These are phyloP conservation scores for Barnettozyma pratensis DNA, from an alignment of 805 yeast species.

Conservation along the genomic window DNA sequence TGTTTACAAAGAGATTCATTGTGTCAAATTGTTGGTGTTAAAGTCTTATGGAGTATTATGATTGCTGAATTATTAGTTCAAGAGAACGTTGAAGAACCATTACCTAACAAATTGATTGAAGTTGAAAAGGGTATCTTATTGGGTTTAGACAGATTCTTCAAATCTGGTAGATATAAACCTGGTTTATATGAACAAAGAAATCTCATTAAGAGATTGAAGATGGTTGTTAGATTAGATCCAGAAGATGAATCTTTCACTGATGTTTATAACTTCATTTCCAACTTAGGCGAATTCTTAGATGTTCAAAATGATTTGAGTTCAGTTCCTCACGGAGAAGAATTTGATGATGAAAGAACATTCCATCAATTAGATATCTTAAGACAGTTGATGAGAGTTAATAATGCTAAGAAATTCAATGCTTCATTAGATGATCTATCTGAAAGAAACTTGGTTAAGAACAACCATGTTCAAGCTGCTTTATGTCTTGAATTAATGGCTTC, in stretches of 20 bases:
- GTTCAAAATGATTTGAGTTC: constrained; percentile 61
- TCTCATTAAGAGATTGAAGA: constrained; percentile 46
- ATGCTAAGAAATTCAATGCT: constrained; percentile 76
- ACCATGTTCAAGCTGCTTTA: constrained; percentile 78
- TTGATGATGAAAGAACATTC: constrained; percentile 82
- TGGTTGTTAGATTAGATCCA: constrained; percentile 47
- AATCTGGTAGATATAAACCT: constrained; percentile 53
- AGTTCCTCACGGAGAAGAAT: constrained; percentile 78
- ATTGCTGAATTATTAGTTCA: constrained; percentile 60
- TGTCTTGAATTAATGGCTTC: constrained; percentile 73
- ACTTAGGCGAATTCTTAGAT: constrained; percentile 55
- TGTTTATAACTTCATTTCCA: constrained; percentile 46
- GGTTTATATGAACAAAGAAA: constrained; percentile 45
- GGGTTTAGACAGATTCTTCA: constrained; percentile 62
- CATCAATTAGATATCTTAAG: constrained; percentile 71
- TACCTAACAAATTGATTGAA: constrained; percentile 49
- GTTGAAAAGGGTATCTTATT: constrained; percentile 58
- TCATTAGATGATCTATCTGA: constrained; percentile 72
- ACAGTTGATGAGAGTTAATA: constrained; percentile 68
- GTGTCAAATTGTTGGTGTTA: constrained; percentile 59
- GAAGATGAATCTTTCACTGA: constrained; percentile 59
- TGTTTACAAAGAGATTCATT: constrained; percentile 61
- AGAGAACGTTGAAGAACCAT: constrained; percentile 51
- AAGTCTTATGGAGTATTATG: constrained; percentile 65
- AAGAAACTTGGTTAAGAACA: constrained; percentile 51